Evolutionary conservation across 192 early-diverging fungal species (phyloP).

Genomic region (Coemansia sp.): DNA sequence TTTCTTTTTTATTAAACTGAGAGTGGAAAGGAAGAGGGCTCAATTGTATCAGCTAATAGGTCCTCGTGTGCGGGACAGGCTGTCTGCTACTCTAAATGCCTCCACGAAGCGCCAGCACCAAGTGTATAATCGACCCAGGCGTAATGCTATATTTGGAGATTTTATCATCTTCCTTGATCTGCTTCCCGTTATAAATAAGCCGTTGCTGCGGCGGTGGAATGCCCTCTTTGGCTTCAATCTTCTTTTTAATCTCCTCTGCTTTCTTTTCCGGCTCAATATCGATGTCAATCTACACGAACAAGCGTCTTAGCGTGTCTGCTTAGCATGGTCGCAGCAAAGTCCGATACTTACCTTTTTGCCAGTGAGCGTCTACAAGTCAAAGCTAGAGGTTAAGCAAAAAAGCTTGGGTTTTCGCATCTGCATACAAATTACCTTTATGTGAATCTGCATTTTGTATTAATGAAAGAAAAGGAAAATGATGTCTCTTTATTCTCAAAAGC

Average conservation of each 20-base stretch:
- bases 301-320: neutral
- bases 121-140: constrained; percentile 81
- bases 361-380: constrained; percentile 68
- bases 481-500: neutral
- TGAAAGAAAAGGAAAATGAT: neutral
- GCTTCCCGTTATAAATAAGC: constrained; percentile 91
- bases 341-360: constrained; percentile 72
- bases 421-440: constrained; percentile 18
- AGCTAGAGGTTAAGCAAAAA: constrained; percentile 1
- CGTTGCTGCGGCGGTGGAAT: constrained; percentile 96
- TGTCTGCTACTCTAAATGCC: constrained; percentile 47
- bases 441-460: constrained; percentile 19
- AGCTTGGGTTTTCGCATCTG: neutral
- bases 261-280: constrained; percentile 79
- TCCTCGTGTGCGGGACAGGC: too few relatives aligned
- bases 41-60: neutral
- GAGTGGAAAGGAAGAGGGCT: neutral
- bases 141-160: constrained; percentile 65
- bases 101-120: constrained; percentile 94
- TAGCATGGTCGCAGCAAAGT: neutral
- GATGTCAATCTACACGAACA: constrained; percentile 76
- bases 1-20: neutral
- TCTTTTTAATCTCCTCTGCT: constrained; percentile 74
- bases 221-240: constrained; percentile 94
- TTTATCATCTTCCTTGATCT: constrained; percentile 79